Evolutionary conservation across 2,329 filamentous ascomycete species (phyloP).

Genomic region (Lachnellula cervina): DNA sequence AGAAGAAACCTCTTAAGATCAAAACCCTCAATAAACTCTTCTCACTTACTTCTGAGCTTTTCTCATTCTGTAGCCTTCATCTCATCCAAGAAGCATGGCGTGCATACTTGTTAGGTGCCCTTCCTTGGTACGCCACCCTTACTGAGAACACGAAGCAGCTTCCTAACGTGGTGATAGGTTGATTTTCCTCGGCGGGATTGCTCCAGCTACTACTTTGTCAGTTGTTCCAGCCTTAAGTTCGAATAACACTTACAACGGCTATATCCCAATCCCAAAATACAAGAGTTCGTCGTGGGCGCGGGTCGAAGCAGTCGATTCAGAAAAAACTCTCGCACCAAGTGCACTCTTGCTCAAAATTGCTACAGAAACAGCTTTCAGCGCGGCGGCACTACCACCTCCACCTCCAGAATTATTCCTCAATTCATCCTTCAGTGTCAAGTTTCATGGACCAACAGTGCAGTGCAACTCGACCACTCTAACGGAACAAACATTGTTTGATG

Average conservation of each 20-base stretch:
- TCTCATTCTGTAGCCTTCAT: slow-evolving; percentile 8
- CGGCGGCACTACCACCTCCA: slow-evolving; percentile 3
- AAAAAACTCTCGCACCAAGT: not conserved
- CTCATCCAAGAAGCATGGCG: slow-evolving; percentile 2
- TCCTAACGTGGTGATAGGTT: not conserved
- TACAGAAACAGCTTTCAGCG: not conserved
- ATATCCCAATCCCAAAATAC: not conserved
- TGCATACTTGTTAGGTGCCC: not conserved
- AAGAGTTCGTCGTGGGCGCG: not conserved
- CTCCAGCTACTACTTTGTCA: slow-evolving; percentile 6
- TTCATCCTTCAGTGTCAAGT: slow-evolving; percentile 13
- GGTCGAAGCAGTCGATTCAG: too few relatives aligned
- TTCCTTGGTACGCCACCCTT: slow-evolving; percentile 1
- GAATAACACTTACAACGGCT: too few relatives aligned
- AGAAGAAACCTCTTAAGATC: slow-evolving; percentile 10
- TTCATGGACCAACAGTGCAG: slow-evolving; percentile 15
- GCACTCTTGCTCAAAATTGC: slow-evolving; percentile 1
- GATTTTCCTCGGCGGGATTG: slow-evolving; percentile 7
- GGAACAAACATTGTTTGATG: slow-evolving; percentile 3
- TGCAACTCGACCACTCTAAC: slow-evolving; percentile 5
- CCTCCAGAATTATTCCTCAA: slow-evolving; percentile 1
- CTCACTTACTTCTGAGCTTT: slow-evolving; percentile 5
- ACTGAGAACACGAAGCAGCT: not conserved
- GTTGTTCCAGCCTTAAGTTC: not conserved
- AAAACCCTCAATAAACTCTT: slow-evolving; percentile 18